Evolutionary conservation across 2,329 filamentous ascomycete species (phyloP).

Genomic region (Penicillium polonicum): DNA sequence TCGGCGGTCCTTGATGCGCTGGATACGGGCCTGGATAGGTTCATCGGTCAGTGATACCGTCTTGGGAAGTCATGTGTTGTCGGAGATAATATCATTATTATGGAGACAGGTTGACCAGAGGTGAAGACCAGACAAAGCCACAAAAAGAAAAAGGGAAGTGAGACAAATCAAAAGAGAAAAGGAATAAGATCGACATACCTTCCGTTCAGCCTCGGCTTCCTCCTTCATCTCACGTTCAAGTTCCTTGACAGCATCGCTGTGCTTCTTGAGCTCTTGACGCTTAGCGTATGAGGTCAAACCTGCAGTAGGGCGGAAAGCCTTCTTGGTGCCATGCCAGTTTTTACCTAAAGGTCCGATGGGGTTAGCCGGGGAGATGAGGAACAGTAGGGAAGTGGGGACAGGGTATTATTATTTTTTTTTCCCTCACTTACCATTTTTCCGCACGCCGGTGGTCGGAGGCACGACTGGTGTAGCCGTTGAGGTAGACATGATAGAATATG

Average conservation of each 20-base stretch:
- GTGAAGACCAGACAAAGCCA: neutral
- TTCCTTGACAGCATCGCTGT: slow-evolving; percentile 75
- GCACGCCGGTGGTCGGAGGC: slow-evolving; percentile 60
- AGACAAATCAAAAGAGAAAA: neutral
- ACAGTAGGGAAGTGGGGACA: slow-evolving; percentile 14
- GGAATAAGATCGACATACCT: slow-evolving; percentile 56
- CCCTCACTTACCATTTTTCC: slow-evolving; percentile 70
- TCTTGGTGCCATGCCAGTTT: slow-evolving; percentile 84
- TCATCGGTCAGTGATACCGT: slow-evolving; percentile 2
- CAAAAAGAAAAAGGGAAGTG: neutral
- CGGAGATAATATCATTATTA: neutral
- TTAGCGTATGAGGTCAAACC: slow-evolving; percentile 78
- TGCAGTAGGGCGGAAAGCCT: slow-evolving; percentile 77
- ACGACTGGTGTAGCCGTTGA: slow-evolving; percentile 28
- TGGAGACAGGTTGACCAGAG: neutral
- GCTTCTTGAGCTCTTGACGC: slow-evolving; percentile 67
- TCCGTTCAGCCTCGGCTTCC: slow-evolving; percentile 85
- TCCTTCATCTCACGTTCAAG: slow-evolving; percentile 95
- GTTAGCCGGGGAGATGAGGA: slow-evolving; percentile 16
- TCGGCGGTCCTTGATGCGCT: slow-evolving; percentile 79
- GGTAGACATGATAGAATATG: slow-evolving; percentile 46
- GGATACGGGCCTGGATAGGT: slow-evolving; percentile 64
- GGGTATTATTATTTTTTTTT: slow-evolving; percentile 2
- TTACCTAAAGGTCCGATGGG: slow-evolving; percentile 63
- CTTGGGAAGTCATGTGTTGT: slow-evolving; percentile 3